Conservation (phyloP, 192 early-diverging fungal species). For the Rhizophagus clarus region DNA sequence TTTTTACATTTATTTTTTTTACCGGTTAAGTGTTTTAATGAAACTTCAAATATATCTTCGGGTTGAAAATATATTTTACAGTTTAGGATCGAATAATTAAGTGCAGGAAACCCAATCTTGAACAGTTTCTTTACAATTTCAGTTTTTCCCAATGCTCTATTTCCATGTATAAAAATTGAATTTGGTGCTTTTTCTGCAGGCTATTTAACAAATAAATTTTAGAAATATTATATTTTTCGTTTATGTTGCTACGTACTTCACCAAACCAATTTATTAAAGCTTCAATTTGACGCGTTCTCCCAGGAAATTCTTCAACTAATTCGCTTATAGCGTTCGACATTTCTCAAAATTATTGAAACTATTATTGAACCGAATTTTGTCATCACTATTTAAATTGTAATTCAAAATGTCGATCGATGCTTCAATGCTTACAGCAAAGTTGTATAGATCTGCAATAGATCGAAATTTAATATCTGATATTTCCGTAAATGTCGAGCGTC, state of each 20-base stretch:
- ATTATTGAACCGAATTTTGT: too few relatives aligned
- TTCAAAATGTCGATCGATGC: too few relatives aligned
- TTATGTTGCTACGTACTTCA: background rate
- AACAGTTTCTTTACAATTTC: constrained; percentile 2
- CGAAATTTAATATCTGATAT: too few relatives aligned
- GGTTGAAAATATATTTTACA: background rate
- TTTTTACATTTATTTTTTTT: background rate
- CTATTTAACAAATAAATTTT: background rate
- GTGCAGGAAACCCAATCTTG: background rate
- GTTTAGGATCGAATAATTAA: background rate
- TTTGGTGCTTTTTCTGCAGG: constrained; percentile 1
- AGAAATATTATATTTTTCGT: background rate
- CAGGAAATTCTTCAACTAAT: constrained; percentile 1
- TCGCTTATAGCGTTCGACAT: background rate
- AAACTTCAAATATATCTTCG: constrained; percentile 1
- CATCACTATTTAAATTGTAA: too few relatives aligned
- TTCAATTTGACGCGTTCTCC: constrained; percentile 8
- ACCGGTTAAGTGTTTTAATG: background rate
- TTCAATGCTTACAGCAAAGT: too few relatives aligned
- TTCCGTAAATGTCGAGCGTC: background rate
- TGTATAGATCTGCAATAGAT: too few relatives aligned
- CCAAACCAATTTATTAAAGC: constrained; percentile 15
- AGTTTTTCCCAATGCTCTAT: constrained; percentile 16
- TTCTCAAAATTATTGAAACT: too few relatives aligned
- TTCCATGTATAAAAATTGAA: constrained; percentile 11